phyloP scores from a whole-genome alignment of 495 filamentous ascomycete species.

The Penicillium mononematosum region DNA sequence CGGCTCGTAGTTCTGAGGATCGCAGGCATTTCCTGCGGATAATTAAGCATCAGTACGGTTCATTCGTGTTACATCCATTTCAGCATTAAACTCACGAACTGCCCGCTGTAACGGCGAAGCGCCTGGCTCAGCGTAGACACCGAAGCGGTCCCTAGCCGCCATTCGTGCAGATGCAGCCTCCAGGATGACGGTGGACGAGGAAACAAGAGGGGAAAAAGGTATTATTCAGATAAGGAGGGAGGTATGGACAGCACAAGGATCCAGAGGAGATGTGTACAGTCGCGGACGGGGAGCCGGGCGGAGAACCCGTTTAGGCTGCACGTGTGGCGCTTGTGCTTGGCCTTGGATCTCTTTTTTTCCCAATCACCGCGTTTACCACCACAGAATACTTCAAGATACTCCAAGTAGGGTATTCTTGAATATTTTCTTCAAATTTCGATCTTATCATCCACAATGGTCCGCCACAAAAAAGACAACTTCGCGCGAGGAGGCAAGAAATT shows the following conservation, averaged over 20 bases:
- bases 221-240: slow-evolving; percentile 11
- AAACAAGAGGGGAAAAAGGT: slow-evolving; percentile 10
- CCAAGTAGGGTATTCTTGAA: background rate
- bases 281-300: slow-evolving; percentile 20
- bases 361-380: background rate
- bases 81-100: slow-evolving; percentile 59
- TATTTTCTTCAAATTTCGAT: background rate
- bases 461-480: slow-evolving; percentile 91
- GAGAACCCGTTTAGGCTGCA: slow-evolving; percentile 25
- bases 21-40: slow-evolving; percentile 76
- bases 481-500: slow-evolving; percentile 66
- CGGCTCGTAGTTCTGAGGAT: slow-evolving; percentile 93
- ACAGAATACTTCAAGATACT: background rate
- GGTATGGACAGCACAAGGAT: slow-evolving; percentile 19
- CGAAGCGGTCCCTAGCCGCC: slow-evolving; percentile 93
- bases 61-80: slow-evolving; percentile 11
- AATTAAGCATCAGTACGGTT: slow-evolving; percentile 7
- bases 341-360: slow-evolving; percentile 22
- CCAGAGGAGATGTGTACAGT: slow-evolving; percentile 23
- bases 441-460: slow-evolving; percentile 60
- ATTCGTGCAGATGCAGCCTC: slow-evolving; percentile 95
- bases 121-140: slow-evolving; percentile 72
- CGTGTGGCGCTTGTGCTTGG: slow-evolving; percentile 31
- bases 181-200: slow-evolving; percentile 51
- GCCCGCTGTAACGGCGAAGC: slow-evolving; percentile 88